Conservation (phyloP, 1,284 basidiomycete species). For the Anthracocystis panici-leucophaei region DNA sequence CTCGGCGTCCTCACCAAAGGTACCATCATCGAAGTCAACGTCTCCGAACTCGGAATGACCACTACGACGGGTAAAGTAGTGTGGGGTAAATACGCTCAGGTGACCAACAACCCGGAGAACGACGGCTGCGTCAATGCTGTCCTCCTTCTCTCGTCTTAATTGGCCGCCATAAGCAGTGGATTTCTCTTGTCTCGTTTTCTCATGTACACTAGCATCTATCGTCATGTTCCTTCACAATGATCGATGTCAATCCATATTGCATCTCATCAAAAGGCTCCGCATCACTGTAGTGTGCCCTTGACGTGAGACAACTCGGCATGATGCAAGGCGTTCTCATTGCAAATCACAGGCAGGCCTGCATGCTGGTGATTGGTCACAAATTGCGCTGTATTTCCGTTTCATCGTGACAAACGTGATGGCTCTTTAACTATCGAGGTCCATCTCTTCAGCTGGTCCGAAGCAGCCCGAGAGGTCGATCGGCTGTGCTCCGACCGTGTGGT, state of each 20-base stretch:
- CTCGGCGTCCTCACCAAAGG: slow-evolving; percentile 98
- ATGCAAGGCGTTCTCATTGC: too few species aligned
- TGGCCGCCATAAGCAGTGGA: not conserved
- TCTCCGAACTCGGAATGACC: slow-evolving; percentile 80
- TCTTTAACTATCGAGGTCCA: slow-evolving; percentile 44
- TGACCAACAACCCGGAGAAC: slow-evolving; percentile 74
- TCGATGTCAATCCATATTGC: slow-evolving; percentile 6
- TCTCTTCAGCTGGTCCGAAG: slow-evolving; percentile 40
- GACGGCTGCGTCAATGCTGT: slow-evolving; percentile 67
- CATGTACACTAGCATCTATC: slow-evolving; percentile 46
- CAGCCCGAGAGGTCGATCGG: slow-evolving; percentile 31
- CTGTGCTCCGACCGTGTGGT: slow-evolving; percentile 24
- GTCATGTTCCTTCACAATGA: not conserved
- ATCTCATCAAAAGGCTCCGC: not conserved
- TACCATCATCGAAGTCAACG: slow-evolving; percentile 98
- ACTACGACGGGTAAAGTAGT: slow-evolving; percentile 95
- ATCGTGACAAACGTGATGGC: not conserved
- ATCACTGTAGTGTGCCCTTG: too few species aligned
- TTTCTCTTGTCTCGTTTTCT: not conserved
- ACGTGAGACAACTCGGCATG: too few species aligned
- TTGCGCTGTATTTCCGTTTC: not conserved
- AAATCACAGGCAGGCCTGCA: too few species aligned
- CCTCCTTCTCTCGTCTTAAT: slow-evolving; percentile 59
- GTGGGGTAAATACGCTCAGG: slow-evolving; percentile 89
- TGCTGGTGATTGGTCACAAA: not conserved